Evolutionary conservation across 805 yeast genomes (phyloP).

Genomic region (Lachancea kluyveri): DNA sequence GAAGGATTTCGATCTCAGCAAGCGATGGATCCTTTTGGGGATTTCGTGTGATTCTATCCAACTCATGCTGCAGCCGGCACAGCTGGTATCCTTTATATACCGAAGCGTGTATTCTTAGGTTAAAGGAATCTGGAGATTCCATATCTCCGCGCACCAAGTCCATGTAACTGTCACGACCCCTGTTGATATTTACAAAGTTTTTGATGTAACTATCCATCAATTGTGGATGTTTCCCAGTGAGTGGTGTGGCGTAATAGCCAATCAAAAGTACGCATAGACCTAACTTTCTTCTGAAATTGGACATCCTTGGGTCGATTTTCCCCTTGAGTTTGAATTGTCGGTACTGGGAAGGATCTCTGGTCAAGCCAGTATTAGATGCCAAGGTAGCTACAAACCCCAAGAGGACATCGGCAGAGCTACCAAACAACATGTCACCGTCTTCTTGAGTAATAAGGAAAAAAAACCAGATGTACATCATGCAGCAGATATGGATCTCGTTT

Average conservation of each 20-base stretch:
- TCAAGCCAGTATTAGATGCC: conserved; percentile 3
- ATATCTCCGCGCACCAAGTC: conserved; percentile 1
- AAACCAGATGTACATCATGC: conserved; percentile 4
- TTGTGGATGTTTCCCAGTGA: conserved; percentile 3
- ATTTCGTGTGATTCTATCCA: too few relatives aligned
- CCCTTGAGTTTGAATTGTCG: conserved; percentile 2
- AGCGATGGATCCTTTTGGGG: too few relatives aligned
- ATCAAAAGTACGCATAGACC: conserved; percentile 1
- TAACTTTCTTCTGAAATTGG: conserved; percentile 3
- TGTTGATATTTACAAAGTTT: conserved; percentile 2
- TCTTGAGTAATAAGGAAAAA: conserved; percentile 3
- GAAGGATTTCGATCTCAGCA: too few relatives aligned
- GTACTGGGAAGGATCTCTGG: conserved; percentile 2
- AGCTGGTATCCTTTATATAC: too few relatives aligned
- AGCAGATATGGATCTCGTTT: conserved; percentile 3
- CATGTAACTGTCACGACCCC: conserved; percentile 1
- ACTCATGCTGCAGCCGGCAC: too few relatives aligned
- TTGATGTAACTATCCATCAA: conserved; percentile 1
- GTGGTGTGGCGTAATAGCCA: background rate
- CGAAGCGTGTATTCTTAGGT: conserved; percentile 2
- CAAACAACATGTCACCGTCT: conserved; percentile 4
- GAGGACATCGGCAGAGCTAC: conserved; percentile 2
- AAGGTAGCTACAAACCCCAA: conserved; percentile 2
- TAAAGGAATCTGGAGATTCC: background rate
- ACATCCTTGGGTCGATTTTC: background rate